These are phyloP conservation scores for Candida chauliodis DNA, from an alignment of 805 yeast genomes.

Conservation along the genomic window DNA sequence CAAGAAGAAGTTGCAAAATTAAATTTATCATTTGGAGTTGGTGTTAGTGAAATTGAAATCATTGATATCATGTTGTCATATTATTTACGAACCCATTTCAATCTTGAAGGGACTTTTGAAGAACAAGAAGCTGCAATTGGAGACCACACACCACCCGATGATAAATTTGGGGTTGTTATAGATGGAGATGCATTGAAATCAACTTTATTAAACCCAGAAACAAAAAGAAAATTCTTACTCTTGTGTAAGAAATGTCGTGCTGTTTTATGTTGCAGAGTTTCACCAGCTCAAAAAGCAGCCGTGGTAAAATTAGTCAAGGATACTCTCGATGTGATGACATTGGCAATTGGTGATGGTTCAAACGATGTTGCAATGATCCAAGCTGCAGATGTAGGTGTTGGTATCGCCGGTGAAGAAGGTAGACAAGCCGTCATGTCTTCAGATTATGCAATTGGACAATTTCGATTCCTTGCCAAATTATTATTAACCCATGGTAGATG, in stretches of 20 bases:
- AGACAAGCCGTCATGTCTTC: constrained; percentile 87
- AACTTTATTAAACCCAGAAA: constrained; percentile 35
- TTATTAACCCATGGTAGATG: constrained; percentile 80
- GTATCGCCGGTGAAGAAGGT: constrained; percentile 91
- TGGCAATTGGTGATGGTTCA: constrained; percentile 87
- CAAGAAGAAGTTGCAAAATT: constrained; percentile 22
- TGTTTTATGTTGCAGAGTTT: constrained; percentile 82
- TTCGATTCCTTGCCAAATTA: constrained; percentile 64
- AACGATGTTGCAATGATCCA: constrained; percentile 92
- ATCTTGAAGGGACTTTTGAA: constrained; percentile 53
- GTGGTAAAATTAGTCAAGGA: constrained; percentile 77
- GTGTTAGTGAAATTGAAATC: constrained; percentile 25
- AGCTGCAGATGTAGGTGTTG: constrained; percentile 83
- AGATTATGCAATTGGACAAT: constrained; percentile 83
- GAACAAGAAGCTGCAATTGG: constrained; percentile 52
- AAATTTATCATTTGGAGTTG: constrained; percentile 17
- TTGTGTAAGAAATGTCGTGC: constrained; percentile 78
- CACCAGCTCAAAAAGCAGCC: constrained; percentile 85
- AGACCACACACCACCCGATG: constrained; percentile 65
- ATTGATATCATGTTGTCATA: constrained; percentile 49
- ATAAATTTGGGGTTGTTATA: constrained; percentile 65
- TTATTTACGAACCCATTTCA: constrained; percentile 54
- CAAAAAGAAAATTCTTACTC: constrained; percentile 57
- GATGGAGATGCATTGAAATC: constrained; percentile 75
- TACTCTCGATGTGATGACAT: constrained; percentile 72